Evolutionary conservation across 1,284 basidiomycete genomes (phyloP).

Genomic region (Cerrena zonata): DNA sequence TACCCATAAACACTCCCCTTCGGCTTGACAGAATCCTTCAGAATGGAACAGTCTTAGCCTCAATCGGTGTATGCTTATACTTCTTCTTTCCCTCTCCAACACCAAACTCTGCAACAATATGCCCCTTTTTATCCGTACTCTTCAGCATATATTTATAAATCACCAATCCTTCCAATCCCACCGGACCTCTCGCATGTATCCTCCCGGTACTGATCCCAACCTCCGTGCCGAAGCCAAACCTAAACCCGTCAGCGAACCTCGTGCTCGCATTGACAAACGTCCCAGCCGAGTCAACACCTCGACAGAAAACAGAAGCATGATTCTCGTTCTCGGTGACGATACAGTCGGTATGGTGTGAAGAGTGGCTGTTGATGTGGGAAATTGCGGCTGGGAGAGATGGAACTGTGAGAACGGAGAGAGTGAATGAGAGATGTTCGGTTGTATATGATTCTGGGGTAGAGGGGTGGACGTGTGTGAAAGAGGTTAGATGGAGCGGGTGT

Average conservation of each 20-base stretch:
- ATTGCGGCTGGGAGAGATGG: conserved; percentile 73
- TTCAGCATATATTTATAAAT: conserved; percentile 91
- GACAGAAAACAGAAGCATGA: conserved; percentile 72
- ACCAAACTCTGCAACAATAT: conserved; percentile 79
- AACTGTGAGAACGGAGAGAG: conserved; percentile 74
- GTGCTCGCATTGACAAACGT: conserved; percentile 94
- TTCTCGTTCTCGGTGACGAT: conserved; percentile 81
- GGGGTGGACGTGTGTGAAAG: conserved; percentile 43
- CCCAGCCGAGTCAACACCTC: conserved; percentile 86
- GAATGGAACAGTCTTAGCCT: conserved; percentile 2
- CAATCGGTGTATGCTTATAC: conserved; percentile 67
- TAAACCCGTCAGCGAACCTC: conserved; percentile 93
- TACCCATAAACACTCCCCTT: not conserved
- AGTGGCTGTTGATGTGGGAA: conserved; percentile 85
- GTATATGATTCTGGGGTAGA: conserved; percentile 65
- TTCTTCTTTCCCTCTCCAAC: conserved; percentile 63
- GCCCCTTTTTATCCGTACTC: conserved; percentile 68
- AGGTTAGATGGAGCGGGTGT: conserved; percentile 32
- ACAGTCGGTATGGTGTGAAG: conserved; percentile 91
- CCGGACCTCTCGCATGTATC: conserved; percentile 94
- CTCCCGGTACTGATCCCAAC: conserved; percentile 96
- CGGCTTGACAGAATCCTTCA: not conserved
- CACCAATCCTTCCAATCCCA: conserved; percentile 90
- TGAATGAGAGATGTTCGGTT: conserved; percentile 85
- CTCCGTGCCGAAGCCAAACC: conserved; percentile 96